Evolutionary conservation across 2,329 filamentous ascomycete genomes (phyloP).

Genomic region (Phyllosticta citriasiana): DNA sequence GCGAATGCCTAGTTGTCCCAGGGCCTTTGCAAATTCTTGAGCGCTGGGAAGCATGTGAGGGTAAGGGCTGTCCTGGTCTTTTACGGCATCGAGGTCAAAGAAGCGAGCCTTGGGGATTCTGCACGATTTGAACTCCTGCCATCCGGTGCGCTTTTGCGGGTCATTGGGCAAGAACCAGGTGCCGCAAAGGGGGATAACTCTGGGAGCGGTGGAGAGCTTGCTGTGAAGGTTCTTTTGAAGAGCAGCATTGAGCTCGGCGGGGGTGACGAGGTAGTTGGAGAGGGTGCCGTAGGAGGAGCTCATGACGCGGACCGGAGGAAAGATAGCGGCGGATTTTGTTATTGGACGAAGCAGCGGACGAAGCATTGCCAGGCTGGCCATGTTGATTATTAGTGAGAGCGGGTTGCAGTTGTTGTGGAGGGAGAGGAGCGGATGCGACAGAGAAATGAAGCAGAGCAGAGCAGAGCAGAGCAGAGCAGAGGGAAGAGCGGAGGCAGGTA

Average conservation of each 20-base stretch:
- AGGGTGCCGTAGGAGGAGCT: slow-evolving; percentile 36
- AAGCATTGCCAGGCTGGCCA: slow-evolving; percentile 7
- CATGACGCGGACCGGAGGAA: slow-evolving; percentile 21
- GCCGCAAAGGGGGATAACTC: slow-evolving; percentile 81
- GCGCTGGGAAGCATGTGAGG: slow-evolving; percentile 91
- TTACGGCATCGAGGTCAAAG: slow-evolving; percentile 90
- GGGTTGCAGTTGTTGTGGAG: background rate
- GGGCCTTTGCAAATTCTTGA: slow-evolving; percentile 72
- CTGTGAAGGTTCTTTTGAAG: slow-evolving; percentile 73
- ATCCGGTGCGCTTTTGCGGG: slow-evolving; percentile 59
- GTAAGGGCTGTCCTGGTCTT: slow-evolving; percentile 79
- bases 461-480: too few species aligned
- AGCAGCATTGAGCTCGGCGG: slow-evolving; percentile 69
- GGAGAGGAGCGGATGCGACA: background rate
- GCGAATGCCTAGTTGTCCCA: slow-evolving; percentile 80
- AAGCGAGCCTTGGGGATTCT: slow-evolving; percentile 86
- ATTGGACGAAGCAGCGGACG: background rate
- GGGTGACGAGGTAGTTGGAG: slow-evolving; percentile 77
- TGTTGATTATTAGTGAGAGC: background rate
- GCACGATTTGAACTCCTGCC: slow-evolving; percentile 67
- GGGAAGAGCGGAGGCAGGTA: background rate
- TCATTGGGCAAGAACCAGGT: slow-evolving; percentile 97
- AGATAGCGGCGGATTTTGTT: background rate
- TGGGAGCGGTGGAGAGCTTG: slow-evolving; percentile 69
- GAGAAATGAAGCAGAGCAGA: background rate